Evolutionary conservation across 352 stramenopile species (phyloP).

Genomic region (Globisporangium splendens): DNA sequence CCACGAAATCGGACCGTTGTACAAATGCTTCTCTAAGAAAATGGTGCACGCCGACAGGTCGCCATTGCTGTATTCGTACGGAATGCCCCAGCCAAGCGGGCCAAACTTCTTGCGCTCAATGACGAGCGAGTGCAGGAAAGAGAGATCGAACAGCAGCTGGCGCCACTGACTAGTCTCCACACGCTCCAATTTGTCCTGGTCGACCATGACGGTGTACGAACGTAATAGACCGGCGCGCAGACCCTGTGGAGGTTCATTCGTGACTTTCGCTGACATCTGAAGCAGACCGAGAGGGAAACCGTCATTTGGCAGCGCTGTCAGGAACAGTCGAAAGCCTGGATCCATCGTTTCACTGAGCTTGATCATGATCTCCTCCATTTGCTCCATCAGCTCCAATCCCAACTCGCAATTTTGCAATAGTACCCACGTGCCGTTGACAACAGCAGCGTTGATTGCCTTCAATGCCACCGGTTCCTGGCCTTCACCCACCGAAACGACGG

Average conservation of each 20-base stretch:
- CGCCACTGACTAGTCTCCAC: constrained; percentile 96
- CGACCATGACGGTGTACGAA: constrained; percentile 98
- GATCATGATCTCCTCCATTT: constrained; percentile 97
- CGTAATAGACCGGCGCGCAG: constrained; percentile 93
- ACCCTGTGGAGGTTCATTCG: constrained; percentile 96
- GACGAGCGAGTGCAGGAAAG: constrained; percentile 97
- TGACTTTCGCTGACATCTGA: constrained; percentile 99
- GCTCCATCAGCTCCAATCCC: constrained; percentile 96
- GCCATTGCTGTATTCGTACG: constrained; percentile 99
- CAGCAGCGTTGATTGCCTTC: constrained; percentile 95
- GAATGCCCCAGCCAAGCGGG: constrained; percentile 96
- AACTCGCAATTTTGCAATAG: constrained; percentile 98
- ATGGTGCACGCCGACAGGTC: constrained; percentile 97
- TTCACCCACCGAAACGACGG: constrained; percentile 97
- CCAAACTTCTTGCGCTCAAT: constrained; percentile 99
- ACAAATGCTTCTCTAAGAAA: constrained; percentile 98
- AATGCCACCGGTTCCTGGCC: constrained; percentile 97
- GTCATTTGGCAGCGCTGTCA: constrained; percentile 95
- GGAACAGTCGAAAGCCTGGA: constrained; percentile 95
- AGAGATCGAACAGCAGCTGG: constrained; percentile 96
- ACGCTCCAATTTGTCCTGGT: constrained; percentile 97
- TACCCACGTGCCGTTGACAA: constrained; percentile 97
- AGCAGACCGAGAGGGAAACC: constrained; percentile 97
- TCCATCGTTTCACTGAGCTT: constrained; percentile 96
- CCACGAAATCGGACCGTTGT: constrained; percentile 98